Percentiles rank a stretch among this genome's conserved stretches.
phyloP scores from a whole-genome alignment of 202 grass and related monocot genomes.

The Dendrocalamus latiflorus region DNA sequence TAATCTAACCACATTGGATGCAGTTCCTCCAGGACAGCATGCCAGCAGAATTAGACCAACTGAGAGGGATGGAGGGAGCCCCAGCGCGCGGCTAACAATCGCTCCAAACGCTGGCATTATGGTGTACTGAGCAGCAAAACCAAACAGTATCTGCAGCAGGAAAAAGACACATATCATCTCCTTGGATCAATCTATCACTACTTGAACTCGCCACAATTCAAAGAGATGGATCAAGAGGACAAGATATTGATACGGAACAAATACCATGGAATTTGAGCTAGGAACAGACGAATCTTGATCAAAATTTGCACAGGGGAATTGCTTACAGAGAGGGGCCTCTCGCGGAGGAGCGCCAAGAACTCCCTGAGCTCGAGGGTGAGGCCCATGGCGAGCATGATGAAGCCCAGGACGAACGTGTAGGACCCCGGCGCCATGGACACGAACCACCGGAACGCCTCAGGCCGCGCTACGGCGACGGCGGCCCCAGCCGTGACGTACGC shows the following conservation, averaged over 20 bases:
- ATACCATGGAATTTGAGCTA: not conserved
- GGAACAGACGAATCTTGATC: not conserved
- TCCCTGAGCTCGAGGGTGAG: constrained; percentile 60
- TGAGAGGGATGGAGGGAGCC: constrained; percentile 50
- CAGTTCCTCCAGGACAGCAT: constrained; percentile 81
- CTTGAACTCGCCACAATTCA: no score
- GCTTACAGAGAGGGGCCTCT: constrained; percentile 60
- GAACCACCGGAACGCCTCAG: constrained; percentile 60
- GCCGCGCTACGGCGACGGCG: constrained; percentile 33
- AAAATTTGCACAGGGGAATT: not conserved
- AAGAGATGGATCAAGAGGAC: not conserved
- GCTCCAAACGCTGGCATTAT: constrained; percentile 62
- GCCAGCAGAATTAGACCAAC: constrained; percentile 61
- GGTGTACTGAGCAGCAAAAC: constrained; percentile 58
- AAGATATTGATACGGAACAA: not conserved
- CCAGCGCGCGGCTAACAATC: constrained; percentile 50
- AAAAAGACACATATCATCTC: no score
- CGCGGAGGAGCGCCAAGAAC: constrained; percentile 46
- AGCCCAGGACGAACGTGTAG: constrained; percentile 57
- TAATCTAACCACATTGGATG: constrained; percentile 71
- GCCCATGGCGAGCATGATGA: constrained; percentile 86
- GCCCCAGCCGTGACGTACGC: constrained; percentile 56
- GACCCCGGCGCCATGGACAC: constrained; percentile 51
- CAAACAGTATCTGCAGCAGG: constrained; percentile 48
- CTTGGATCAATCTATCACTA: no score